These are phyloP conservation scores for Taiozyma onychis DNA, from an alignment of 1,139 yeast species.

Conservation along the genomic window DNA sequence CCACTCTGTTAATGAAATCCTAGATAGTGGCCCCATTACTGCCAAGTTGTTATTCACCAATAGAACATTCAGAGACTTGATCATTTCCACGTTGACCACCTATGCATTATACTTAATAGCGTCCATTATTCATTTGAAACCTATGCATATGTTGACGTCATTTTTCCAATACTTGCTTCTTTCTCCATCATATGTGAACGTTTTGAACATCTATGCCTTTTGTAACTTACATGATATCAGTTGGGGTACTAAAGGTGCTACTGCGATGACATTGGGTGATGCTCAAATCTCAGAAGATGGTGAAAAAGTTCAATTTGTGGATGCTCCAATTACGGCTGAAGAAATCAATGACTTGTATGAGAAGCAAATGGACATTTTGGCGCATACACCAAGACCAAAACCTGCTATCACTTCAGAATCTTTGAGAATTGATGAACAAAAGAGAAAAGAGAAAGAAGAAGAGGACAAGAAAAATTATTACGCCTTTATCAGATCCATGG, in stretches of 20 bases:
- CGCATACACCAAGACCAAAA: constrained; percentile 35
- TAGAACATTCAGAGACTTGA: constrained; percentile 70
- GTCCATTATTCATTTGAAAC: constrained; percentile 78
- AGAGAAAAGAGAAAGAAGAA: constrained; percentile 37
- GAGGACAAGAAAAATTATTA: constrained; percentile 65
- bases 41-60: constrained; percentile 38
- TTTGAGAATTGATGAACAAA: constrained; percentile 22
- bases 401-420: constrained; percentile 37
- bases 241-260: constrained; percentile 97
- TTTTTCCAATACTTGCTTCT: constrained; percentile 79
- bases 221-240: constrained; percentile 95
- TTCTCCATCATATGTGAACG: constrained; percentile 87
- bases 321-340: constrained; percentile 57
- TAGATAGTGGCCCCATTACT: constrained; percentile 24
- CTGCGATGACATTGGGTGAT: constrained; percentile 55
- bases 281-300: constrained; percentile 68
- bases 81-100: constrained; percentile 82
- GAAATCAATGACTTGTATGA: constrained; percentile 58
- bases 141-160: constrained; percentile 92
- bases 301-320: constrained; percentile 58
- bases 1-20: constrained; percentile 47
- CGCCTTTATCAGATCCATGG: constrained; percentile 71
- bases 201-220: constrained; percentile 83
- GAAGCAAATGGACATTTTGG: constrained; percentile 57
- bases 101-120: constrained; percentile 76